Conservation (phyloP, 1,284 basidiomycete genomes). For the Termitomyces sp. region DNA sequence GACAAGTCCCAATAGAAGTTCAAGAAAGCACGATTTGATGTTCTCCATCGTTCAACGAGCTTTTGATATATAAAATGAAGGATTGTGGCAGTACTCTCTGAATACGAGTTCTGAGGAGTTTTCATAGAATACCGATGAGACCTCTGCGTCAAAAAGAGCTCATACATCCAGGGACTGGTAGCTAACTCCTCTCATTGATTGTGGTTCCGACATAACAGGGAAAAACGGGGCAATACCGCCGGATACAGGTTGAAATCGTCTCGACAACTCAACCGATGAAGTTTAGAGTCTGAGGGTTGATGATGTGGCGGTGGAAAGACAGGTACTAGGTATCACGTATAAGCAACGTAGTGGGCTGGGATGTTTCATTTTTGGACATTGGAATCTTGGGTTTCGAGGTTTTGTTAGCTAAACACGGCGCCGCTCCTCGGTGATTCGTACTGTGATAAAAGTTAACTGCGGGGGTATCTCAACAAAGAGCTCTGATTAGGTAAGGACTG, state of each 20-base stretch:
- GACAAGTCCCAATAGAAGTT: neutral
- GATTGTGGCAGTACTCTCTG: neutral
- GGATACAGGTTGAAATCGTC: neutral
- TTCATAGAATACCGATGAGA: neutral
- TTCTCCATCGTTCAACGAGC: neutral
- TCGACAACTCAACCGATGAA: neutral
- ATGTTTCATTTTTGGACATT: slow-evolving; percentile 1
- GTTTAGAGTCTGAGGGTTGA: neutral
- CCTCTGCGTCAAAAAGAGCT: neutral
- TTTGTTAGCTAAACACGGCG: neutral
- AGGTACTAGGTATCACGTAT: neutral
- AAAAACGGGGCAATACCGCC: neutral
- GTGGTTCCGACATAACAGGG: neutral
- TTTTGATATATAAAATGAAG: neutral
- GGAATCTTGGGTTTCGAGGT: neutral
- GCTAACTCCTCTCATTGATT: neutral
- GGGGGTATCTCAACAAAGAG: neutral
- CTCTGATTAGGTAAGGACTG: neutral
- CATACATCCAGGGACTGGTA: neutral
- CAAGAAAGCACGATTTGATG: neutral
- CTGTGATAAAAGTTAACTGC: neutral
- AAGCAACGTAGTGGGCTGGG: neutral
- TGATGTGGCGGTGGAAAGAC: neutral
- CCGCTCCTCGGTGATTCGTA: neutral
- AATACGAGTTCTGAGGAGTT: no score